phyloP scores from a whole-genome alignment of 2,329 filamentous ascomycete genomes.

The Trichoderma afroharzianum region DNA sequence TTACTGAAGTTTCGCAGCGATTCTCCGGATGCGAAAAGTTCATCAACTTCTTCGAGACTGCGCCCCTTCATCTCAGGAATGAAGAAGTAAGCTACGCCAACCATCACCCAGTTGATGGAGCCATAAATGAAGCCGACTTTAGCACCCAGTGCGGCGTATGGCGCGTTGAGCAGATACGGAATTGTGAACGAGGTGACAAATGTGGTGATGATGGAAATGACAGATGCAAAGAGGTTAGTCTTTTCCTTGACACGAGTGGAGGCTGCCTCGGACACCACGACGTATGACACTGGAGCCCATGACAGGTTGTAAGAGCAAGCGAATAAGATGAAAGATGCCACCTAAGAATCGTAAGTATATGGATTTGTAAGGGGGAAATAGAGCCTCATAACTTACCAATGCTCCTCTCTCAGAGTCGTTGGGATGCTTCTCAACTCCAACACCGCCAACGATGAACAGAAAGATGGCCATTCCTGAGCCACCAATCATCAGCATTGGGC shows the following conservation, averaged over 20 bases:
- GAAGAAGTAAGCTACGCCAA: conserved; percentile 41
- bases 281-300: conserved; percentile 29
- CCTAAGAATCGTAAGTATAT: conserved; percentile 16
- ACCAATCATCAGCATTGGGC: conserved; percentile 26
- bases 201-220: conserved; percentile 29
- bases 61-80: conserved; percentile 43
- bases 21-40: conserved; percentile 22
- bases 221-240: conserved; percentile 28
- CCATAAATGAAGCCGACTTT: conserved; percentile 41
- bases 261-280: conserved; percentile 27
- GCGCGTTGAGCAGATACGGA: conserved; percentile 35
- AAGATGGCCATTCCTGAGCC: conserved; percentile 25
- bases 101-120: conserved; percentile 34
- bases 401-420: conserved; percentile 14
- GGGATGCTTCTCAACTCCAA: conserved; percentile 19
- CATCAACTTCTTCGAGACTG: conserved; percentile 25
- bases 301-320: conserved; percentile 26
- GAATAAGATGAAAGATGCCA: conserved; percentile 28
- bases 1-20: conserved; percentile 21
- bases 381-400: background rate
- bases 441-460: conserved; percentile 24
- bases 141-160: conserved; percentile 33
- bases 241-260: conserved; percentile 30
- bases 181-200: conserved; percentile 35
- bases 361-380: background rate